Evolutionary conservation across 306 rosid species (phyloP), one percentile per base, ranked within the genome.

Genomic region (Prunus kanzakura): DNA sequence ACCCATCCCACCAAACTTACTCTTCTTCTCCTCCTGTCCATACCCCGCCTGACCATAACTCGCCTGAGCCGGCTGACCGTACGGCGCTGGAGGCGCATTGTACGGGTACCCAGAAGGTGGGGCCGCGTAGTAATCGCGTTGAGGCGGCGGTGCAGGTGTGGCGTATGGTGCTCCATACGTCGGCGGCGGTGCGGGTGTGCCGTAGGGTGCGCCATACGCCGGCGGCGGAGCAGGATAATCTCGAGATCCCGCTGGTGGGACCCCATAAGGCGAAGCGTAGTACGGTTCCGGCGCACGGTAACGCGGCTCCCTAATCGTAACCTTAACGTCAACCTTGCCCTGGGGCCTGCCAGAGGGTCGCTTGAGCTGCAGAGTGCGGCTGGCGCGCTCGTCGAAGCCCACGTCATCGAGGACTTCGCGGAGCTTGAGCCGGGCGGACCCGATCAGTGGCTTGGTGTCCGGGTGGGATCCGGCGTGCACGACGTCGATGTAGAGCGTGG

Each of bases 341-440:
- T 92, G 96, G 0, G 97, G 98, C 60, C 98, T 83, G 0, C 97
- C 98, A 0, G 98, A 92, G 0, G 97, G 96, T 8, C 98, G 90
- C 20, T 89, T 90, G 35, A 94, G 85, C 18, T 78, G 71, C 6
- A 94, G 84, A 0, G 80, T 72, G 18, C 84, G 87, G 55, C 45
- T 73, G 18, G 65, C 61, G 0, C 78, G 83, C 22, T 83, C 84
- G 15, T 88, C 91, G 14, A 76, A 14, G 3, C 98, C 96, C 2
- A 60, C 88, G 6, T 88, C 91, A 0, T 90, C 83, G 8, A 86
- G 46, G 2, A 92, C 65, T 0, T 92, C 96, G 0, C 46, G 60
- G 1, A 94, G 84, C 43, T 32, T 80, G 78, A 90, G 93, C 25
- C 77, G 76, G 54, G 97, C 91, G 0, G 95, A 92, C 16, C 98